Evolutionary conservation across 139 green algal species (phyloP).

Genomic region (Coelastrella sp.): DNA sequence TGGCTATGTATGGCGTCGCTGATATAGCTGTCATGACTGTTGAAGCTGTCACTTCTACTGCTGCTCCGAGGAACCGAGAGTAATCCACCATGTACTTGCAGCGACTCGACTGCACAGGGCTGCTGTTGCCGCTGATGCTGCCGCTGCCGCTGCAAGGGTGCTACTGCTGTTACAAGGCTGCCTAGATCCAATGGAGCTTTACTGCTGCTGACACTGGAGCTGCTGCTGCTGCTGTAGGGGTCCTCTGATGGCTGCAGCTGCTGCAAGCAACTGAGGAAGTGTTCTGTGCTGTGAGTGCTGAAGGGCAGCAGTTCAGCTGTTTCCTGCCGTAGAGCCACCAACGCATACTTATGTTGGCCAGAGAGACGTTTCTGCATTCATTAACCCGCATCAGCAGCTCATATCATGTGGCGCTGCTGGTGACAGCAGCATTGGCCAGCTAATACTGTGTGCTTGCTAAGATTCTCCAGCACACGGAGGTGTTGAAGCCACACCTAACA

Average conservation of each 20-base stretch:
- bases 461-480: no score
- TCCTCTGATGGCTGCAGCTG: constrained; percentile 8
- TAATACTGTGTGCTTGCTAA: no score
- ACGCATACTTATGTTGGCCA: not conserved
- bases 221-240: constrained; percentile 8
- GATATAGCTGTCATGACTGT: not conserved
- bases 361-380: constrained; percentile 23
- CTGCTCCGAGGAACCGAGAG: not conserved
- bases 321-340: not conserved
- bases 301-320: not conserved
- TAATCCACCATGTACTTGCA: not conserved
- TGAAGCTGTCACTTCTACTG: not conserved
- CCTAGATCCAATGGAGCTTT: constrained; percentile 23
- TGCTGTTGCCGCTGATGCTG: constrained; percentile 12
- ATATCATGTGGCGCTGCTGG: not conserved
- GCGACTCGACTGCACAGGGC: not conserved
- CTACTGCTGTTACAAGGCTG: constrained; percentile 17
- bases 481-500: not conserved
- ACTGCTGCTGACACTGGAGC: constrained; percentile 7
- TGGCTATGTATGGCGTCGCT: not conserved
- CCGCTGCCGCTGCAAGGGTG: not conserved
- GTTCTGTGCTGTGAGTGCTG: constrained; percentile 22
- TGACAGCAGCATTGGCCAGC: not conserved
- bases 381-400: not conserved
- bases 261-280: not conserved